A percentile compares a stretch with the other conserved stretches of the same genome.
These are phyloP conservation scores for Boletus coccyginus DNA, from an alignment of 768 basidiomycete genomes.

Conservation along the genomic window DNA sequence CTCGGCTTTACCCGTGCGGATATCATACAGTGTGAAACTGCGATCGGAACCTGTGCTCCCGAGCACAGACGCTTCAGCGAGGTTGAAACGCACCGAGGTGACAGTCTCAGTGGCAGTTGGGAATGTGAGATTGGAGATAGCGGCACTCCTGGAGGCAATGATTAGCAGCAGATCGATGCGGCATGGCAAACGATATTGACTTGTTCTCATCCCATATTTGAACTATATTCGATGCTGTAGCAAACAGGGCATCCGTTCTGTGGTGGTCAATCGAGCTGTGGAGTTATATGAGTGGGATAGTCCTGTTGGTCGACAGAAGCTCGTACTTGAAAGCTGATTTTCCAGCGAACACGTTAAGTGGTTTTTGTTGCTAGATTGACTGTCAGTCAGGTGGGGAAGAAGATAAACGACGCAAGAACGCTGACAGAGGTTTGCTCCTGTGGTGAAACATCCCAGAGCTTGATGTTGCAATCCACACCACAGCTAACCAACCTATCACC, in stretches of 20 bases:
- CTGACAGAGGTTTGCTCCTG: conserved; percentile 41
- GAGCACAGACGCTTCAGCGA: conserved; percentile 91
- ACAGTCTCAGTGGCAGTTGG: conserved; percentile 88
- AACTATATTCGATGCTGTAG: conserved; percentile 88
- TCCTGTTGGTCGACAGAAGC: neutral
- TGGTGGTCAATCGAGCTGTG: conserved; percentile 92
- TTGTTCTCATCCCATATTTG: conserved; percentile 99
- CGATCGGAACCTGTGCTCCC: conserved; percentile 94
- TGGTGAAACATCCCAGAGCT: conserved; percentile 64
- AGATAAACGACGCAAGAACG: neutral
- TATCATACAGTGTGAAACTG: conserved; percentile 94
- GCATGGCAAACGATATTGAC: conserved; percentile 34
- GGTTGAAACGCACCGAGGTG: conserved; percentile 85
- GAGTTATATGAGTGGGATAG: neutral
- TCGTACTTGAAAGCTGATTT: conserved; percentile 90
- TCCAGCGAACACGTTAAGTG: conserved; percentile 75
- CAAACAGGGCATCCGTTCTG: conserved; percentile 82
- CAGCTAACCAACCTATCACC: conserved; percentile 68
- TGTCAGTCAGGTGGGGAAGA: conserved; percentile 3
- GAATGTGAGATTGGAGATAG: conserved; percentile 85
- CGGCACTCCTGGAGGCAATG: conserved; percentile 57
- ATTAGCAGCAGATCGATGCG: conserved; percentile 5
- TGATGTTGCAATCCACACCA: conserved; percentile 79
- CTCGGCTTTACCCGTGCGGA: conserved; percentile 95
- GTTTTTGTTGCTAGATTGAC: conserved; percentile 41